Base-by-base conservation (phyloP, 1,284 basidiomycete species). In the Omphalotus olearius region DNA sequence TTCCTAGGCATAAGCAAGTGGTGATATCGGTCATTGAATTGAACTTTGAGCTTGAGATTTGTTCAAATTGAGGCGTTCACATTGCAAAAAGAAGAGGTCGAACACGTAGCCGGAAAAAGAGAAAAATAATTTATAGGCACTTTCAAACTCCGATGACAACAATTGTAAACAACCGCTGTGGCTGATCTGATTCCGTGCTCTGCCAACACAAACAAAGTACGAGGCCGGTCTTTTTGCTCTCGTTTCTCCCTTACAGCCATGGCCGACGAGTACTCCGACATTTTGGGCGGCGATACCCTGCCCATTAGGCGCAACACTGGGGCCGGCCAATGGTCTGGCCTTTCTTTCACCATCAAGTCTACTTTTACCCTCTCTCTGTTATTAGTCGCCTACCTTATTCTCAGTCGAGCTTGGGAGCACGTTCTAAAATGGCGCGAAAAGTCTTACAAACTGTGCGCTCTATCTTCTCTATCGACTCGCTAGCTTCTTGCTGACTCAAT, bases 1-100 rank as follows among this genome's bases (percentile, higher is more conserved):
- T 83, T 69, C 76, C 83, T 76, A 83, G 82, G 83, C 82, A 75
- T 69, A 66, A 70, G 79, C 68, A 68, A 69, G 81, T 84, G 82
- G 83, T 59, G 40, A 28, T 23, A 23, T 2, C 2, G n/a, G 14
- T 45, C 9, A 18, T 13, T 13, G 17, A 45, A n/a, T 13, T 26
- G 35, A 42, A n/a, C 10, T 10, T 23, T 40, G 14, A 25, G 14
- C 14, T 14, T 18, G 26, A 10, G 7, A 17, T 6, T 42, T 50
- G 23, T 41, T 41, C 5, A 14, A 20, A 33, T 20, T 26, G 28
- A 40, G 33, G 30, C 5, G 23, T 23, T 33, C 4, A 6, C 11
- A 26, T 28, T 18, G 6, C 23, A 23, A 23, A 23, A 23, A 23
- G 23, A 23, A 23, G 23, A 23, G 23, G 23, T 23, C 23, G 23